Evolutionary conservation across 2,329 filamentous ascomycete genomes (phyloP).

Genomic region (Calonectria henricotiae): DNA sequence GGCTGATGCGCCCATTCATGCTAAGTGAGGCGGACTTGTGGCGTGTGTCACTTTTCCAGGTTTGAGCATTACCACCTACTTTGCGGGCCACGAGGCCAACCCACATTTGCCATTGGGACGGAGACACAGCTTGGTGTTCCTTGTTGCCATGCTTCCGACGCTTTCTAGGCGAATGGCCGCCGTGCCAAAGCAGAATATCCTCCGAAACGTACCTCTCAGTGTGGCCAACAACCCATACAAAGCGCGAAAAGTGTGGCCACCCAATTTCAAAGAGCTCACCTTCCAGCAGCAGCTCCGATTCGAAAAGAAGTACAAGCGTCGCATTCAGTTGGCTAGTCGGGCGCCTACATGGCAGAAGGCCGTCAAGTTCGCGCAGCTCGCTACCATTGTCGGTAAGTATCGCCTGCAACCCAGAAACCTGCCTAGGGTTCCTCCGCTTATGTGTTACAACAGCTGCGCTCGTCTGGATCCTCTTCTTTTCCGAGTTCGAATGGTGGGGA

Average conservation of each 20-base stretch:
- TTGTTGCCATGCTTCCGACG: slow-evolving; percentile 57
- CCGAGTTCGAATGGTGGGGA: slow-evolving; percentile 65
- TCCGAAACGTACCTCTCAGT: slow-evolving; percentile 53
- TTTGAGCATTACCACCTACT: slow-evolving; percentile 32
- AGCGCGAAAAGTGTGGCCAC: slow-evolving; percentile 84
- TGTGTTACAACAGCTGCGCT: slow-evolving; percentile 56
- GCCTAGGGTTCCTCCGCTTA: slow-evolving; percentile 7
- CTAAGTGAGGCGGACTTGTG: slow-evolving; percentile 51
- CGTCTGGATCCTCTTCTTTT: slow-evolving; percentile 61
- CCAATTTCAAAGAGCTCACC: slow-evolving; percentile 80
- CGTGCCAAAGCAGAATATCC: slow-evolving; percentile 50
- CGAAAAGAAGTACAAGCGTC: slow-evolving; percentile 84
- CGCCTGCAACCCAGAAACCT: neutral
- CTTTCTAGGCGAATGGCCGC: slow-evolving; percentile 57
- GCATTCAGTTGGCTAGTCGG: slow-evolving; percentile 74
- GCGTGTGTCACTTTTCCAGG: slow-evolving; percentile 42
- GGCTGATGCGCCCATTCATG: slow-evolving; percentile 35
- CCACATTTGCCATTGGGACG: slow-evolving; percentile 39
- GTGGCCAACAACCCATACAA: slow-evolving; percentile 73
- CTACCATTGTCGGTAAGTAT: slow-evolving; percentile 69
- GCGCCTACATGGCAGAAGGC: slow-evolving; percentile 77
- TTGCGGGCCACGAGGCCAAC: slow-evolving; percentile 31
- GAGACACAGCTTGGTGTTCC: slow-evolving; percentile 1
- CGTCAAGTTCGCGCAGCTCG: slow-evolving; percentile 77
- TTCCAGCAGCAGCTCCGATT: slow-evolving; percentile 83